Evolutionary conservation across 768 basidiomycete species (phyloP).

Genomic region (Rhodotorula kratochvilovae): DNA sequence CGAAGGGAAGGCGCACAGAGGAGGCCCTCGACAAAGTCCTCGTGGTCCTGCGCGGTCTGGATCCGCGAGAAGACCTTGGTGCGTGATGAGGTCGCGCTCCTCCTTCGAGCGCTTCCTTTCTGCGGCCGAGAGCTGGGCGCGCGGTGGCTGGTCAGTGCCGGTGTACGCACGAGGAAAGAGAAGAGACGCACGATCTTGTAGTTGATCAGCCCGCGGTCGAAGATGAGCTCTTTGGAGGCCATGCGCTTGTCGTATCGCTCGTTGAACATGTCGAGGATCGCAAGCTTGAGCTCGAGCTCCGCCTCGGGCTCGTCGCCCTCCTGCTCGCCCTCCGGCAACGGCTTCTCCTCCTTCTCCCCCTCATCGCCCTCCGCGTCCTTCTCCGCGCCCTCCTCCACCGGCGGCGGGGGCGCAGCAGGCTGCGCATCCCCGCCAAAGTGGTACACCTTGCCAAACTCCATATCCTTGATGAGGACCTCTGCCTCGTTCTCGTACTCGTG

Average conservation of each 20-base stretch:
- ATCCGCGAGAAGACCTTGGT: slow-evolving; percentile 84
- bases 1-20: slow-evolving; percentile 61
- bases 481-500: slow-evolving; percentile 97
- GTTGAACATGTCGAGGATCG: slow-evolving; percentile 82
- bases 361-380: background rate
- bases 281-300: slow-evolving; percentile 81
- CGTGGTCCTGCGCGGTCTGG: slow-evolving; percentile 87
- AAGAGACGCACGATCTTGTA: slow-evolving; percentile 74
- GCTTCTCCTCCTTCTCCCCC: slow-evolving; percentile 48
- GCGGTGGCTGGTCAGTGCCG: background rate
- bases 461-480: slow-evolving; percentile 86
- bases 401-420: slow-evolving; percentile 46
- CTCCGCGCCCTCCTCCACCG: slow-evolving; percentile 58
- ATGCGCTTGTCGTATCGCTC: slow-evolving; percentile 79
- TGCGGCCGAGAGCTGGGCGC: slow-evolving; percentile 71
- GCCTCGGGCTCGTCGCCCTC: slow-evolving; percentile 71
- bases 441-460: slow-evolving; percentile 87
- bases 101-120: slow-evolving; percentile 89
- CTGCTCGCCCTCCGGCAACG: slow-evolving; percentile 43
- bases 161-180: background rate
- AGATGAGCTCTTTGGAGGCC: slow-evolving; percentile 82
- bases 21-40: slow-evolving; percentile 78
- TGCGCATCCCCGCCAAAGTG: slow-evolving; percentile 76
- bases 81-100: slow-evolving; percentile 82
- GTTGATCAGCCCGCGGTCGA: slow-evolving; percentile 82